Base-by-base conservation (phyloP, 306 rosid species). In the Crataegus laevigata region DNA sequence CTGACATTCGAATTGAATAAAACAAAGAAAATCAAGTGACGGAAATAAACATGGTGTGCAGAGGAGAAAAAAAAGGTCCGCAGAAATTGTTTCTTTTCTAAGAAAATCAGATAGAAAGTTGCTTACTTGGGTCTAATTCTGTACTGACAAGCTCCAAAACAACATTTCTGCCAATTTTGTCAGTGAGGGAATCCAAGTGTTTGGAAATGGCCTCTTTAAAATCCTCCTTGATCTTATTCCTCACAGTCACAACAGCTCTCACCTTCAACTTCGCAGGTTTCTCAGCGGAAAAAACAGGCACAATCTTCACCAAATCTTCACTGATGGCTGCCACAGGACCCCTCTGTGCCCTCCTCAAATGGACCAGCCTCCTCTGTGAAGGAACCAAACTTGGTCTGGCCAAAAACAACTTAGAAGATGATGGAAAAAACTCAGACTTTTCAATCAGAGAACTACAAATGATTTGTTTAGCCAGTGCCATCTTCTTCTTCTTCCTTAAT, bases 191-290 rank as follows among this genome's bases (percentile, higher is more conserved):
- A 87, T 94, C 99, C 24, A 92, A 66, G 40, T 90, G 89, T 75
- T 89, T 94, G 24, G 85, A 77, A 70, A 94, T 6, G 19, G 88
- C 75, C 58, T 90, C 97, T 71, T 88, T 89, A 26, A 91, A 64
- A 71, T 85, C 97, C 40, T 94, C 96, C 62, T 92, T 94, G 88
- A 76, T 90, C 87, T 90, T 94, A 86, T 94, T 94, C 74, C 89
- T 88, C 40, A 94, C 90, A 10, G 99, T 94, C 5, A 89, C 85
- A 21, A 94, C 96, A 32, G 96, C 97, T 85, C 96, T 84, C 3
- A 94, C 96, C 84, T 77, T 89, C 82, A 87, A 89, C 76, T 83
- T 85, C 61, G 83, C 93, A 3, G 93, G 84, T 76, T 89, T 91
- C 57, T 93, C 91, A 13, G 75, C 57, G 19, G 84, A 32, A 36